These are phyloP conservation scores for Podospora pseudocomata DNA, from an alignment of 495 filamentous ascomycete species.

Conservation along the genomic window DNA sequence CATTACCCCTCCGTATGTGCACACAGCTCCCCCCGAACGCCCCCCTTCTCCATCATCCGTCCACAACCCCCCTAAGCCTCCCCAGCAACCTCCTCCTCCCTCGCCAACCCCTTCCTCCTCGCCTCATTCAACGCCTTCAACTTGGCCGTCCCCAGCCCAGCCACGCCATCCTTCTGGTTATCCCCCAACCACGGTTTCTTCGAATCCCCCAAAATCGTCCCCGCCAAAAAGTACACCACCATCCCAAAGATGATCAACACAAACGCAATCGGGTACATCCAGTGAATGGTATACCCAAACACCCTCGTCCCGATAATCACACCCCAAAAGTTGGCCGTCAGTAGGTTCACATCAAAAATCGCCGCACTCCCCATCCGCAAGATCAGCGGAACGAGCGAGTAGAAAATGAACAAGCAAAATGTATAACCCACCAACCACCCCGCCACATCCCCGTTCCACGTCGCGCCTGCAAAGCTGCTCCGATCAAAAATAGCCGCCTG, in stretches of 20 bases:
- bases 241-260: conserved; percentile 82
- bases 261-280: conserved; percentile 93
- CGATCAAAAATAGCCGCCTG: conserved; percentile 91
- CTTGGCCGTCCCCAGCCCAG: conserved; percentile 84
- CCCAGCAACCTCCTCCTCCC: conserved; percentile 8
- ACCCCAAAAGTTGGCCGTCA: conserved; percentile 97
- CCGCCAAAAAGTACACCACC: conserved; percentile 77
- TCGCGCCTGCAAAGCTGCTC: conserved; percentile 59
- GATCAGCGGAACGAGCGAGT: conserved; percentile 78
- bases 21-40: neutral
- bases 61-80: neutral
- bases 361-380: conserved; percentile 85
- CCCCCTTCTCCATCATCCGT: neutral
- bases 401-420: conserved; percentile 75
- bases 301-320: conserved; percentile 84
- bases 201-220: conserved; percentile 75
- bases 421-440: conserved; percentile 89
- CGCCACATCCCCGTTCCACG: conserved; percentile 63
- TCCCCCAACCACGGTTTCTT: conserved; percentile 92
- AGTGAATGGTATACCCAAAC: conserved; percentile 77
- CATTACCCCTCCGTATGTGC: neutral
- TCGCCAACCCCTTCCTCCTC: conserved; percentile 30
- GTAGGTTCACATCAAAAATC: conserved; percentile 92
- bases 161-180: conserved; percentile 76
- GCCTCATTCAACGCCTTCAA: conserved; percentile 63